These are phyloP conservation scores for Artemisia annua DNA, from an alignment of 129 eudicot species.

Conservation along the genomic window DNA sequence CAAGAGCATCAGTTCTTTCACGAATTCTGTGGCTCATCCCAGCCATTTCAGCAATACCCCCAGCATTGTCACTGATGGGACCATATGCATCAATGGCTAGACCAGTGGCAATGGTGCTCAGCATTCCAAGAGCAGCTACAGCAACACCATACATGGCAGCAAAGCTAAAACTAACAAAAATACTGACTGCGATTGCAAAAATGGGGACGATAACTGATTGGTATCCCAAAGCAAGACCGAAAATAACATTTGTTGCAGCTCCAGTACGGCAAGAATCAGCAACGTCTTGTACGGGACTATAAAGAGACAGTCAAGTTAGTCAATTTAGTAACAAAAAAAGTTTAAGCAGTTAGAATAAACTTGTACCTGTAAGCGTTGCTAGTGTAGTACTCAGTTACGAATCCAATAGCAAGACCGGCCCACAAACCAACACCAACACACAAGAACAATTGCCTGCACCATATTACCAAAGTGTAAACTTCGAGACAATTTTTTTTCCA, in stretches of 20 bases:
- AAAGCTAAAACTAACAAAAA: conserved; percentile 69
- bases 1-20: conserved; percentile 88
- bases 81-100: conserved; percentile 91
- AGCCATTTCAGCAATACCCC: conserved; percentile 95
- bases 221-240: conserved; percentile 86
- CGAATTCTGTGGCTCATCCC: conserved; percentile 89
- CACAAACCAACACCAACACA: conserved; percentile 89
- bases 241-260: conserved; percentile 90
- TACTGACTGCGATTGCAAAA: conserved; percentile 77
- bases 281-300: conserved; percentile 88
- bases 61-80: conserved; percentile 91
- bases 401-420: conserved; percentile 89
- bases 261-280: conserved; percentile 95
- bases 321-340: not conserved
- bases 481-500: not conserved
- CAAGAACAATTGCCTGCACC: conserved; percentile 70
- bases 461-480: conserved; percentile 18
- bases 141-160: conserved; percentile 96
- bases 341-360: not conserved
- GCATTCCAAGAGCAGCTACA: conserved; percentile 89
- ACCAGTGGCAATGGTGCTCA: conserved; percentile 90
- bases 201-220: conserved; percentile 83
- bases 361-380: conserved; percentile 84
- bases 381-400: conserved; percentile 82
- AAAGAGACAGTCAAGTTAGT: conserved; percentile 24